These are phyloP conservation scores for Termitomyces sp. DNA, from an alignment of 768 basidiomycete genomes.

Conservation along the genomic window DNA sequence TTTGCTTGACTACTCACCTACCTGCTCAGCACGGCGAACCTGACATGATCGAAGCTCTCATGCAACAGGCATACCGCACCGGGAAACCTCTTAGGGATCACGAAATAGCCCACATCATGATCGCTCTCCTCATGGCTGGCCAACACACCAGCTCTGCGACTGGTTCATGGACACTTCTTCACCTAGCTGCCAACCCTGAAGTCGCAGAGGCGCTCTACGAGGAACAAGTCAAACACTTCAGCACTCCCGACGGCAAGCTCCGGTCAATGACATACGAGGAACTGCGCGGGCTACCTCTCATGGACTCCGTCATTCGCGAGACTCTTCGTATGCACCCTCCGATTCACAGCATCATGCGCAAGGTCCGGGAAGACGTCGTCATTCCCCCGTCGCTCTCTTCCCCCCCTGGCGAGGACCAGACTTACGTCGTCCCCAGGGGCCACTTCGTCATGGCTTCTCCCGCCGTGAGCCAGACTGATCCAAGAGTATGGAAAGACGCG, in stretches of 20 bases:
- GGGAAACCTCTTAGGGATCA: slow-evolving; percentile 76
- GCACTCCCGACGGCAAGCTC: slow-evolving; percentile 73
- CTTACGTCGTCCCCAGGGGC: slow-evolving; percentile 86
- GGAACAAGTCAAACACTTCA: slow-evolving; percentile 84
- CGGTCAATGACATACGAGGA: slow-evolving; percentile 83
- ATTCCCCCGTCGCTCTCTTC: slow-evolving; percentile 79
- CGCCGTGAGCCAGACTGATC: slow-evolving; percentile 84
- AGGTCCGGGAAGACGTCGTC: slow-evolving; percentile 79
- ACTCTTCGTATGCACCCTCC: slow-evolving; percentile 92
- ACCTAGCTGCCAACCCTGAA: slow-evolving; percentile 71
- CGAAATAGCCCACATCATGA: slow-evolving; percentile 97
- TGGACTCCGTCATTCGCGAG: slow-evolving; percentile 90
- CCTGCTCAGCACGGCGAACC: slow-evolving; percentile 45
- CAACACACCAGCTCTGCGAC: slow-evolving; percentile 97
- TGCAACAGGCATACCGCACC: slow-evolving; percentile 77
- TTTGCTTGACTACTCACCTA: slow-evolving; percentile 1
- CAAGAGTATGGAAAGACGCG: slow-evolving; percentile 71
- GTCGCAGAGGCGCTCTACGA: slow-evolving; percentile 81
- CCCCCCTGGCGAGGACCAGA: slow-evolving; percentile 67
- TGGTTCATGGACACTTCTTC: slow-evolving; percentile 85
- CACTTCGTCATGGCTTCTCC: slow-evolving; percentile 88
- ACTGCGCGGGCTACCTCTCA: slow-evolving; percentile 71
- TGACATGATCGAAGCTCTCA: slow-evolving; percentile 90
- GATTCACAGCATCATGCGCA: slow-evolving; percentile 93
- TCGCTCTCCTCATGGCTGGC: slow-evolving; percentile 98